Evolutionary conservation across 2,329 filamentous ascomycete genomes (phyloP).

Genomic region (Ophiostoma sp.): DNA sequence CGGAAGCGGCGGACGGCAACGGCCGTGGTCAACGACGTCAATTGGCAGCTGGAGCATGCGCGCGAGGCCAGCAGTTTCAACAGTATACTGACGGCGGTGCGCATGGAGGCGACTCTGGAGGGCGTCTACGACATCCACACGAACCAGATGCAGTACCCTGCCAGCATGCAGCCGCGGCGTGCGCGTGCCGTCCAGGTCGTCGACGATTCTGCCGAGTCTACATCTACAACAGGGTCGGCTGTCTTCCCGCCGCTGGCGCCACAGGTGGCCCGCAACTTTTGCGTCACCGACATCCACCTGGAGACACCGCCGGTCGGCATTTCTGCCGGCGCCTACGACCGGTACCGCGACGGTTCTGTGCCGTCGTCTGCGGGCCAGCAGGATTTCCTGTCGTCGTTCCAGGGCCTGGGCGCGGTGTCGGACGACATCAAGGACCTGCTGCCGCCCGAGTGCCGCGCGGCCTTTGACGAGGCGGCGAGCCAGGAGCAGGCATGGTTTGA

Average conservation of each 20-base stretch:
- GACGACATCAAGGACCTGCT: slow-evolving; percentile 62
- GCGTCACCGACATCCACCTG: slow-evolving; percentile 51
- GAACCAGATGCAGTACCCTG: slow-evolving; percentile 82
- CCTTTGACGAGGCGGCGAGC: slow-evolving; percentile 62
- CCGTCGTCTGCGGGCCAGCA: slow-evolving; percentile 24
- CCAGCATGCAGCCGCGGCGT: slow-evolving; percentile 82
- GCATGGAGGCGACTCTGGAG: slow-evolving; percentile 57
- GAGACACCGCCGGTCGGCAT: slow-evolving; percentile 48
- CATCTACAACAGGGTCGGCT: slow-evolving; percentile 27
- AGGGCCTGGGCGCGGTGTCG: slow-evolving; percentile 58
- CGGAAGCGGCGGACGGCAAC: slow-evolving; percentile 69
- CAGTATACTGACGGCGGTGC: slow-evolving; percentile 61
- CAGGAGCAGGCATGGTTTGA: slow-evolving; percentile 67
- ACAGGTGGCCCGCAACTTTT: slow-evolving; percentile 51
- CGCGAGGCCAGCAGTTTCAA: slow-evolving; percentile 85
- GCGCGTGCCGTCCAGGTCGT: slow-evolving; percentile 72
- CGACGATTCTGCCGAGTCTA: slow-evolving; percentile 29
- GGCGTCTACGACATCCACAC: slow-evolving; percentile 94
- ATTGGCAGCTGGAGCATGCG: slow-evolving; percentile 96
- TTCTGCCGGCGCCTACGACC: slow-evolving; percentile 42
- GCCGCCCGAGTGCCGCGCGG: slow-evolving; percentile 63
- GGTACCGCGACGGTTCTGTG: slow-evolving; percentile 32
- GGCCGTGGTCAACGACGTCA: slow-evolving; percentile 83
- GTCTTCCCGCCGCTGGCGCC: slow-evolving; percentile 46
- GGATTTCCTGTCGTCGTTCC: slow-evolving; percentile 49